A percentile compares a stretch with the other conserved stretches of the same genome.
Evolutionary conservation across 2,329 filamentous ascomycete species (phyloP).

Genomic region (Davidsoniella australis): DNA sequence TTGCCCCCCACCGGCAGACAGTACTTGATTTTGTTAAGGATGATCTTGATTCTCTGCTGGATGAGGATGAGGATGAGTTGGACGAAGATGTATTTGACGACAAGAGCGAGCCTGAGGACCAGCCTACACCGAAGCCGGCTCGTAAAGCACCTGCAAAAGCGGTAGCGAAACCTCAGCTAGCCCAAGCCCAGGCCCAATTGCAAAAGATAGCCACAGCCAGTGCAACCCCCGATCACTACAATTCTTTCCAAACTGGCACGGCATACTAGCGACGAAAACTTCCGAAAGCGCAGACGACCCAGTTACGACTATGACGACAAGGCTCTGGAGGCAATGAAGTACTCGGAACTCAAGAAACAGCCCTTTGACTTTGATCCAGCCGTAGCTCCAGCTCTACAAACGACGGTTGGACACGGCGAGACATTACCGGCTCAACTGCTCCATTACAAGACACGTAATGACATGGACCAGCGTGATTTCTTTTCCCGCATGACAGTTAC

Average conservation of each 20-base stretch:
- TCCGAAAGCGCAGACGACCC: slow-evolving; percentile 25
- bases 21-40: slow-evolving; percentile 8
- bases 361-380: slow-evolving; percentile 41
- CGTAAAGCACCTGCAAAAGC: slow-evolving; percentile 1
- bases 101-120: slow-evolving; percentile 4
- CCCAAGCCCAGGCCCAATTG: slow-evolving; percentile 4
- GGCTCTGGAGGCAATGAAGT: slow-evolving; percentile 36
- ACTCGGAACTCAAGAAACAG: slow-evolving; percentile 31
- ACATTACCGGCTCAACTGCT: slow-evolving; percentile 31
- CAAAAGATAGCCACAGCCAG: background rate
- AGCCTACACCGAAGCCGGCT: slow-evolving; percentile 9
- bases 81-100: slow-evolving; percentile 4
- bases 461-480: slow-evolving; percentile 30
- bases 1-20: slow-evolving; percentile 7
- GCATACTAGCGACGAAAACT: slow-evolving; percentile 8
- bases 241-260: slow-evolving; percentile 7
- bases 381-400: slow-evolving; percentile 19
- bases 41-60: slow-evolving; percentile 10
- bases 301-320: slow-evolving; percentile 41
- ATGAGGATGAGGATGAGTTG: slow-evolving; percentile 9
- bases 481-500: slow-evolving; percentile 35
- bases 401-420: slow-evolving; percentile 22
- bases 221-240: background rate
- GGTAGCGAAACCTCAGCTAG: background rate
- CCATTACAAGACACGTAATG: slow-evolving; percentile 30